A percentile compares a stretch with the other conserved stretches of the same genome.
Evolutionary conservation across 768 basidiomycete species (phyloP).

Genomic region (Psilocybe tampanensis): DNA sequence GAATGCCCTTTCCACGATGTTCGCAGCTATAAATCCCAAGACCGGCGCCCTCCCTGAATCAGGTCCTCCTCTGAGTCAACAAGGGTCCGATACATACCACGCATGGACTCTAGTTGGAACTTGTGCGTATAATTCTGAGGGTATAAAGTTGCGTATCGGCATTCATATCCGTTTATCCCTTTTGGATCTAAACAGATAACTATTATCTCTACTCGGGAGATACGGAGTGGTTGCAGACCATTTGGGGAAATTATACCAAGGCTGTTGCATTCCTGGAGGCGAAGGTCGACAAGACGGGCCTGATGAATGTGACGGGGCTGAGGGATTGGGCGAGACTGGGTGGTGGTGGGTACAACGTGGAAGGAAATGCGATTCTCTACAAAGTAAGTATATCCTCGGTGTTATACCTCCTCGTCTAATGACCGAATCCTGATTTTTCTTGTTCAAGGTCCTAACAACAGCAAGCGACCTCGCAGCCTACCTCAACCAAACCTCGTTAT

Average conservation of each 20-base stretch:
- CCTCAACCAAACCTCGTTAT: conserved; percentile 35
- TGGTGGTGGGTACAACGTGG: conserved; percentile 57
- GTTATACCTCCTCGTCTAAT: too few relatives aligned
- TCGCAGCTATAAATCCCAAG: conserved; percentile 48
- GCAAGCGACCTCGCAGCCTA: conserved; percentile 44
- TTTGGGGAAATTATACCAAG: conserved; percentile 60
- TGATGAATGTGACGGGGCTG: conserved; percentile 59
- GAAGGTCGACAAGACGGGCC: conserved; percentile 49
- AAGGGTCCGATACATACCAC: conserved; percentile 57
- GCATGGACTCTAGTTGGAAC: conserved; percentile 64
- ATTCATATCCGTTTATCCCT: background rate
- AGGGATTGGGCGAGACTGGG: conserved; percentile 61
- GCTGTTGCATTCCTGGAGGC: conserved; percentile 55
- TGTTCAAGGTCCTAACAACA: conserved; percentile 54
- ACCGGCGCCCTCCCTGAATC: conserved; percentile 62
- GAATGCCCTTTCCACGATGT: conserved; percentile 62
- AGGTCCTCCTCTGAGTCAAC: conserved; percentile 47
- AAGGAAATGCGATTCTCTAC: conserved; percentile 58
- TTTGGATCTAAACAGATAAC: conserved; percentile 38
- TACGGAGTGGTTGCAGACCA: conserved; percentile 44
- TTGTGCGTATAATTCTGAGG: conserved; percentile 31
- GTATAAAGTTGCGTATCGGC: background rate
- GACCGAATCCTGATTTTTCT: too few relatives aligned
- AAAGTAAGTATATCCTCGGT: too few relatives aligned
- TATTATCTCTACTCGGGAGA: conserved; percentile 61